A percentile compares a stretch with the other conserved stretches of the same genome.
These are phyloP conservation scores for Ogataea glucozyma DNA, from an alignment of 805 yeast species.

Conservation along the genomic window DNA sequence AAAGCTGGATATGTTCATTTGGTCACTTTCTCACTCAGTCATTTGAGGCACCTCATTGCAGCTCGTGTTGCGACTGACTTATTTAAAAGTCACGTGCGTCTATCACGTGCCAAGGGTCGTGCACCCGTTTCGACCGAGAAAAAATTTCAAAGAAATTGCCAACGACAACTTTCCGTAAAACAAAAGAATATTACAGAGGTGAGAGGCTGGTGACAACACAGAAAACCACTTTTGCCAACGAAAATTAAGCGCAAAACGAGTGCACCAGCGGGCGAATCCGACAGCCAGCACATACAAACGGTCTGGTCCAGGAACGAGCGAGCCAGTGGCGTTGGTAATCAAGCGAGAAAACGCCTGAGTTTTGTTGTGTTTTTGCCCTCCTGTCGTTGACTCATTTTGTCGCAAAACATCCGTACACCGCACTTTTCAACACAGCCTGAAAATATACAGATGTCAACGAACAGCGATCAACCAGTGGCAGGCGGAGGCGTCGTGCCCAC, in stretches of 20 bases:
- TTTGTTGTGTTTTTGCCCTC: slow-evolving; percentile 10
- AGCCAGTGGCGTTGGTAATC: slow-evolving; percentile 1
- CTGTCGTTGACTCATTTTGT: slow-evolving; percentile 7
- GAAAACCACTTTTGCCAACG: background rate
- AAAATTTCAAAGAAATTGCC: slow-evolving; percentile 5
- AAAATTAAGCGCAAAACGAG: background rate
- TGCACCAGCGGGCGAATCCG: slow-evolving; percentile 6
- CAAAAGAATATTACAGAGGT: slow-evolving; percentile 6
- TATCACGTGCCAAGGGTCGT: slow-evolving; percentile 5
- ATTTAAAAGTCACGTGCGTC: background rate
- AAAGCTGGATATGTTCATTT: no score
- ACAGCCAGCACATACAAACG: slow-evolving; percentile 5
- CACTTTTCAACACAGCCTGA: background rate
- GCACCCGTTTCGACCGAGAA: slow-evolving; percentile 2
- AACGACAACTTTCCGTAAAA: slow-evolving; percentile 9
- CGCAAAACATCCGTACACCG: slow-evolving; percentile 6
- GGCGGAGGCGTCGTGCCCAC: no score
- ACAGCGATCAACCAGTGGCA: no score
- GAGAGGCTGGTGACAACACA: slow-evolving; percentile 7
- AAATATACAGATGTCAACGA: background rate
- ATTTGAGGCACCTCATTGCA: no score
- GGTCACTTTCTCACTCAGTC: no score
- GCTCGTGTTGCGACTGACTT: no score
- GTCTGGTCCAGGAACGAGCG: slow-evolving; percentile 5
- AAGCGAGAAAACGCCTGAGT: background rate